Evolutionary conservation across 2,329 filamentous ascomycete genomes (phyloP).

Genomic region (Penicillium griseofulvum): DNA sequence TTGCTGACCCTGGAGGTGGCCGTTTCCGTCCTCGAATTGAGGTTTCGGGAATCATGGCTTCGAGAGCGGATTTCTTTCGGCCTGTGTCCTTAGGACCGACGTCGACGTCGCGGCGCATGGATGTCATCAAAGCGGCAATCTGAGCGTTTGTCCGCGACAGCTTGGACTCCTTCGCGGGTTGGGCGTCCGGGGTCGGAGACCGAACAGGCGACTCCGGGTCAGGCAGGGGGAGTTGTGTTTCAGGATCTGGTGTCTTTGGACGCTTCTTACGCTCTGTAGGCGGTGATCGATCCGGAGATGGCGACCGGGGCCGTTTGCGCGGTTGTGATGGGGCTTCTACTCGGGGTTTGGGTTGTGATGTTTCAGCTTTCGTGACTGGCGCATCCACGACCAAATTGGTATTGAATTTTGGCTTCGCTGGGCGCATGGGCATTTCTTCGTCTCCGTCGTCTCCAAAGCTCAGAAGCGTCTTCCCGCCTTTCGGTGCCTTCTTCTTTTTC

Average conservation of each 20-base stretch:
- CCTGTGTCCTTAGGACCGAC: slow-evolving; percentile 32
- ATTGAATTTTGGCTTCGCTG: slow-evolving; percentile 50
- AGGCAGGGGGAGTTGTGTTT: slow-evolving; percentile 45
- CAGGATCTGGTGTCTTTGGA: slow-evolving; percentile 41
- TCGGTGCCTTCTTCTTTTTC: slow-evolving; percentile 45
- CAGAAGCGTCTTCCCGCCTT: slow-evolving; percentile 44
- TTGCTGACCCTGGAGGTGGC: slow-evolving; percentile 36
- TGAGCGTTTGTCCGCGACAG: slow-evolving; percentile 46
- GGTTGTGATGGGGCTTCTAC: slow-evolving; percentile 13
- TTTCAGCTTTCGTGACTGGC: slow-evolving; percentile 17
- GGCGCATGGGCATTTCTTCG: slow-evolving; percentile 35
- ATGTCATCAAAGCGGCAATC: slow-evolving; percentile 47
- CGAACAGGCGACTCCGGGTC: slow-evolving; percentile 44
- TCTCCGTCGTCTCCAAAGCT: slow-evolving; percentile 49
- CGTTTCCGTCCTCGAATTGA: slow-evolving; percentile 48
- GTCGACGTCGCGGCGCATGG: slow-evolving; percentile 46
- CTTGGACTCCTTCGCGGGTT: slow-evolving; percentile 34
- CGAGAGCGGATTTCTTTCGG: slow-evolving; percentile 47
- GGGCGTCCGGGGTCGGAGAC: slow-evolving; percentile 30
- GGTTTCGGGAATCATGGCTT: slow-evolving; percentile 49
- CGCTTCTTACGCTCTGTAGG: slow-evolving; percentile 32
- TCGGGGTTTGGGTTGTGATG: slow-evolving; percentile 12
- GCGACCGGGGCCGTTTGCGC: slow-evolving; percentile 35
- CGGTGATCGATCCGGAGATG: slow-evolving; percentile 28
- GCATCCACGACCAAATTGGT: slow-evolving; percentile 43